Conservation (phyloP, 257 asterid species). For the Fraxinus anomala region DNA sequence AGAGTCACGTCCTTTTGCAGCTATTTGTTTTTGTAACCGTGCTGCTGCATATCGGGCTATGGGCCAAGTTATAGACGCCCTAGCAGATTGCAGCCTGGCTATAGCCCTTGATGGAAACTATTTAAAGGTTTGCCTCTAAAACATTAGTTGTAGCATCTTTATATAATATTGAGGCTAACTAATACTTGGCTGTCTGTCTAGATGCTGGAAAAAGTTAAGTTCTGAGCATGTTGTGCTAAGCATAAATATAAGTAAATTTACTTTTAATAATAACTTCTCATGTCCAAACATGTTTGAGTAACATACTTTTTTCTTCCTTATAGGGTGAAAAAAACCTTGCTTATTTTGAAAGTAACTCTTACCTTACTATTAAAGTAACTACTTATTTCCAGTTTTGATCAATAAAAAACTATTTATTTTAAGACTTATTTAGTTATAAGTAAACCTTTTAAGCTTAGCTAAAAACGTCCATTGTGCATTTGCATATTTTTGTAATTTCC, state of each 20-base stretch:
- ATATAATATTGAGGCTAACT: too few relatives aligned
- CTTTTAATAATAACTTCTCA: too few relatives aligned
- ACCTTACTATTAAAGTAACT: too few relatives aligned
- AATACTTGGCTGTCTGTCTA: not conserved
- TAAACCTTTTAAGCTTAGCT: not conserved
- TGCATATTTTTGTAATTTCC: not conserved
- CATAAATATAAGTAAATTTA: not conserved
- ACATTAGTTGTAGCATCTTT: slow-evolving; percentile 6
- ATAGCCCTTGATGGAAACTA: slow-evolving; percentile 85
- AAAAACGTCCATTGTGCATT: not conserved
- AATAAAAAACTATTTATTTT: not conserved
- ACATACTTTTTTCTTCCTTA: not conserved
- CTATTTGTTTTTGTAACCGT: slow-evolving; percentile 92
- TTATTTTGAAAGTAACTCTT: not conserved
- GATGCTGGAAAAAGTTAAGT: not conserved
- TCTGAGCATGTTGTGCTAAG: not conserved
- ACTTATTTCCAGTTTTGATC: not conserved
- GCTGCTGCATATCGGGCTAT: slow-evolving; percentile 89
- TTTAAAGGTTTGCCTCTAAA: slow-evolving; percentile 64
- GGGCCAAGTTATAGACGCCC: slow-evolving; percentile 89
- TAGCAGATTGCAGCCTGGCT: slow-evolving; percentile 94
- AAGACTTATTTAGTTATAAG: not conserved
- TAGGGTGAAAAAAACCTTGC: too few relatives aligned
- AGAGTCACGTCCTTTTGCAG: slow-evolving; percentile 90
- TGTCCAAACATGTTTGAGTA: not conserved